Percentiles rank a stretch among this genome's conserved stretches.
phyloP scores from a whole-genome alignment of 495 filamentous ascomycete genomes.

The Penicillium coprophilum region DNA sequence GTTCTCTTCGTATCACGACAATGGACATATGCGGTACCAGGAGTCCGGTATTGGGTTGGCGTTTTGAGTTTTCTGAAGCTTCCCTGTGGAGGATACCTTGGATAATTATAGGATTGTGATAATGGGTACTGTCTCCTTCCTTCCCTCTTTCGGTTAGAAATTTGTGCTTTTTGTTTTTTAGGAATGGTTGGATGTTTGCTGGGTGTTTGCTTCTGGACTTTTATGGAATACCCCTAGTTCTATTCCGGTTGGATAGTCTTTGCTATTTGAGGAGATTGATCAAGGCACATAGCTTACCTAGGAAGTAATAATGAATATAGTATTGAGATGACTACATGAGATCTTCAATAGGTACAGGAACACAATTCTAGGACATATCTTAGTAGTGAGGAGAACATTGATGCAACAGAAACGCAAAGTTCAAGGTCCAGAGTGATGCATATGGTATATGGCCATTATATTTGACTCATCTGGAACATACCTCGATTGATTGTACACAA shows the following conservation, averaged over 20 bases:
- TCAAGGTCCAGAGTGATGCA: neutral
- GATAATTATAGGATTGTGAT: neutral
- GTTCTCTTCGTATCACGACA: slow-evolving; percentile 18
- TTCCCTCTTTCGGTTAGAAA: neutral
- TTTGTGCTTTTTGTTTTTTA: neutral
- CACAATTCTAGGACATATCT: neutral
- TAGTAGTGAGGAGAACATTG: neutral
- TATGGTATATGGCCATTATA: neutral
- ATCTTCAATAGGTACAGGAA: neutral
- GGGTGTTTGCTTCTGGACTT: neutral
- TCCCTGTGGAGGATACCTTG: neutral
- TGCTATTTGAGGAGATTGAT: neutral
- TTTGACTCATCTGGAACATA: neutral
- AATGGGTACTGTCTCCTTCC: neutral
- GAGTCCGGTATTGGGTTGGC: slow-evolving; percentile 38
- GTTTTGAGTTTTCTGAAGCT: slow-evolving; percentile 25
- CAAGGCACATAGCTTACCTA: neutral
- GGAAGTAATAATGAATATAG: neutral
- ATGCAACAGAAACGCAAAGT: neutral
- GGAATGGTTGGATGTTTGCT: neutral
- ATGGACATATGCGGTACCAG: slow-evolving; percentile 24
- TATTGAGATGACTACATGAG: neutral
- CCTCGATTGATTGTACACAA: slow-evolving; percentile 6
- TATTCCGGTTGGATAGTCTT: slow-evolving; percentile 9
- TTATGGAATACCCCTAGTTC: slow-evolving; percentile 16